Conservation (phyloP, 345 rosid genomes). For the Lepidium sativum region DNA sequence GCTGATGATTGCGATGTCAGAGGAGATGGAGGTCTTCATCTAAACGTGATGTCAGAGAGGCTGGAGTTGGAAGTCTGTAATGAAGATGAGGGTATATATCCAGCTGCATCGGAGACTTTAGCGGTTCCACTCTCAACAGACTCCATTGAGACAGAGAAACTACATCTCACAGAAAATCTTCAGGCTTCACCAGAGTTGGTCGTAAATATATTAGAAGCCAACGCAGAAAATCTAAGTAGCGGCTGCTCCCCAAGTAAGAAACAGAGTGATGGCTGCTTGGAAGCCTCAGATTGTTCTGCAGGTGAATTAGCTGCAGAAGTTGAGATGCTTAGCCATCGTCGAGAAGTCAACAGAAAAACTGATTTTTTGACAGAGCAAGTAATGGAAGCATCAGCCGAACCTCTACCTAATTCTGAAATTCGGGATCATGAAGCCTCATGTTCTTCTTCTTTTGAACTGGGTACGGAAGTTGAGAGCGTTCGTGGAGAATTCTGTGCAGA, state of each 20-base stretch:
- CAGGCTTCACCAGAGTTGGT: slow-evolving; percentile 12
- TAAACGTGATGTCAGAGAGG: slow-evolving; percentile 31
- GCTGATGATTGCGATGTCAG: neutral
- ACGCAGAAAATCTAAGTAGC: neutral
- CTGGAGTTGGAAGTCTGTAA: slow-evolving; percentile 20
- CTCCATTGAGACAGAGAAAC: slow-evolving; percentile 18
- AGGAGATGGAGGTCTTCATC: slow-evolving; percentile 23
- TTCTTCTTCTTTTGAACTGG: slow-evolving; percentile 10
- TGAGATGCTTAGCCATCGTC: neutral
- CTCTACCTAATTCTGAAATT: neutral
- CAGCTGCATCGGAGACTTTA: slow-evolving; percentile 25
- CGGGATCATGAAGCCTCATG: neutral
- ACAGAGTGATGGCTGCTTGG: slow-evolving; percentile 15
- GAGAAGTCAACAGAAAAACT: neutral
- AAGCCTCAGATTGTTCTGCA: neutral
- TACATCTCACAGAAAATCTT: slow-evolving; percentile 18
- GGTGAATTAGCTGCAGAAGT: slow-evolving; percentile 13
- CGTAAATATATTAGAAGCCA: neutral
- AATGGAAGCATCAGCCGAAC: neutral
- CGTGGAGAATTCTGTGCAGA: neutral
- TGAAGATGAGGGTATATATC: slow-evolving; percentile 23
- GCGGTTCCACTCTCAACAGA: slow-evolving; percentile 13
- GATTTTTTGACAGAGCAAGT: neutral
- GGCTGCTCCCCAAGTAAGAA: neutral
- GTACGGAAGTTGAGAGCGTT: slow-evolving; percentile 1